Percentiles rank a stretch among this genome's conserved stretches.
Evolutionary conservation across 73 alveolate species (phyloP).

Genomic region (Breviolum minutum): DNA sequence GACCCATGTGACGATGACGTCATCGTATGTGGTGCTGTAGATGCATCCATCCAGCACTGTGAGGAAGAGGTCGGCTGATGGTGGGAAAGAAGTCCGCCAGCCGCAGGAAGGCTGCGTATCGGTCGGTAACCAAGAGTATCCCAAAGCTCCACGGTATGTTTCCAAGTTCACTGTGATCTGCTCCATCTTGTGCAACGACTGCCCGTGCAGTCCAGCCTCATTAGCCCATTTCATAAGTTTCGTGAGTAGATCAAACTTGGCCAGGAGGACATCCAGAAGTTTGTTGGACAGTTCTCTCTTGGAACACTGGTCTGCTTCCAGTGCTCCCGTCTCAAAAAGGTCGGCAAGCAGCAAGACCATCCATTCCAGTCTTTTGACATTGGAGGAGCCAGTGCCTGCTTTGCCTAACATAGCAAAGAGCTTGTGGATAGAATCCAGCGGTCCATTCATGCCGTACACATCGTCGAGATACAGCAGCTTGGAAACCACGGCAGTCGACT

Average conservation of each 20-base stretch:
- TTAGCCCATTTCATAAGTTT: not conserved
- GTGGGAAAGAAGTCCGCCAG: constrained; percentile 14
- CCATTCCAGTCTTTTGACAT: not conserved
- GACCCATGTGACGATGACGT: not conserved
- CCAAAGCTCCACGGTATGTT: not conserved
- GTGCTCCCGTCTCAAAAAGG: not conserved
- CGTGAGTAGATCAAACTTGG: not conserved
- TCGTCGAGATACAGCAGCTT: constrained; percentile 14
- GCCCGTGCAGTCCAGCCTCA: not conserved
- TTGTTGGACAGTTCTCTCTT: constrained; percentile 5
- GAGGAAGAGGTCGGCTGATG: constrained; percentile 21
- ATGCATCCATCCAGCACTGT: constrained; percentile 4
- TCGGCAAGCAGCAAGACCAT: not conserved
- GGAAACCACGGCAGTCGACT: not conserved
- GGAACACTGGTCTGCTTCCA: not conserved
- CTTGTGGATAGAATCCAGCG: not conserved
- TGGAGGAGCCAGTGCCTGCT: not conserved
- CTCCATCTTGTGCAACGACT: not conserved
- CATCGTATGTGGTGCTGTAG: constrained; percentile 10
- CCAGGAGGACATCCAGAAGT: not conserved
- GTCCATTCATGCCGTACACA: not conserved
- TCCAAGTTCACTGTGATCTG: not conserved
- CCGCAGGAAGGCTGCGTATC: constrained; percentile 9
- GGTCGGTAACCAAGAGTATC: not conserved
- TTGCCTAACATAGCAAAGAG: not conserved